A percentile compares a stretch with the other conserved stretches of the same genome.
Conservation (phyloP, 805 yeast genomes). For the Kodamaea lidongshanica region DNA sequence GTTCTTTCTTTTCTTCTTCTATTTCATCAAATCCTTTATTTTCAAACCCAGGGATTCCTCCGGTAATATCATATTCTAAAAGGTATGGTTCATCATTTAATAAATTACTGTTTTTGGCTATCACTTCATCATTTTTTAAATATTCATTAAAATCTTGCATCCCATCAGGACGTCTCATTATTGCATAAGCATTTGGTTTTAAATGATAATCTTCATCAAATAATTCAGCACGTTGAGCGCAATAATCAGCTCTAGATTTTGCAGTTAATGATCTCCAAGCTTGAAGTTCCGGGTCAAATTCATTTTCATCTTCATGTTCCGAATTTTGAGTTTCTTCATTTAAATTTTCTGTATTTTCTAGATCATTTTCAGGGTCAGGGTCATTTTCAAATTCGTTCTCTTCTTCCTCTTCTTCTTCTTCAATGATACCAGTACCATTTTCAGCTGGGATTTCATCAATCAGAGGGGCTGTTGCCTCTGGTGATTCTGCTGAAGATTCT, state of each 20-base stretch:
- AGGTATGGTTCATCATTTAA: conserved; percentile 55
- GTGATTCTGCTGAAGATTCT: conserved; percentile 7
- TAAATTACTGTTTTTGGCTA: conserved; percentile 38
- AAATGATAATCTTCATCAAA: conserved; percentile 53
- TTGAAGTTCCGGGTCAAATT: conserved; percentile 68
- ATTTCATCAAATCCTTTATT: conserved; percentile 46
- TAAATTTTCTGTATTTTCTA: conserved; percentile 1
- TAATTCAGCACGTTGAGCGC: conserved; percentile 59
- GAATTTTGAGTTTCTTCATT: conserved; percentile 1
- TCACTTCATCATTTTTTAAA: conserved; percentile 32
- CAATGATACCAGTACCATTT: conserved; percentile 15
- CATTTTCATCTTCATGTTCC: conserved; percentile 44
- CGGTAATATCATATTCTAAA: conserved; percentile 77
- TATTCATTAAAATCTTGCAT: conserved; percentile 59
- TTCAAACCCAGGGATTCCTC: conserved; percentile 66
- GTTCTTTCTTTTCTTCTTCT: conserved; percentile 36
- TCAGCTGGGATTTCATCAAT: conserved; percentile 16
- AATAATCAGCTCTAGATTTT: conserved; percentile 67
- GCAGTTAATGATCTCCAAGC: conserved; percentile 85
- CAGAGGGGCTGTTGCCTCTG: conserved; percentile 4
- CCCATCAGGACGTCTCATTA: conserved; percentile 55
- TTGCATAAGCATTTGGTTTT: conserved; percentile 64
- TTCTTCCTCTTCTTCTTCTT: conserved; percentile 25
- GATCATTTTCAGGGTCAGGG: too few relatives aligned
- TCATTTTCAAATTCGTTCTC: conserved; percentile 27